Conservation (phyloP, 2,329 filamentous ascomycete species). For the Pseudogymnoascus sp. region DNA sequence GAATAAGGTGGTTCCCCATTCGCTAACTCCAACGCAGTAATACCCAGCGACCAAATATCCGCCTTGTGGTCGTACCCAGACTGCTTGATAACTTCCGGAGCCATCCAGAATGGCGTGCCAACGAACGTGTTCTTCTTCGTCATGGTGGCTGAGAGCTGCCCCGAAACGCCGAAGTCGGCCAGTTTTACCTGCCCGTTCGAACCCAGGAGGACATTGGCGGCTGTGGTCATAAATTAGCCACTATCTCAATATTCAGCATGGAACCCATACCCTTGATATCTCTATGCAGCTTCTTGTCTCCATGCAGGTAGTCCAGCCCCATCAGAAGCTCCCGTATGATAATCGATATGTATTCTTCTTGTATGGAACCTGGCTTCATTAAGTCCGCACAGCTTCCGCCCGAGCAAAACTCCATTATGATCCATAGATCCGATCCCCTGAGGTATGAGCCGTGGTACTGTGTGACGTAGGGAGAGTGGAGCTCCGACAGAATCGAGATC, state of each 20-base stretch:
- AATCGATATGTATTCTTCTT: slow-evolving; percentile 94
- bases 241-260: neutral
- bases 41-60: slow-evolving; percentile 94
- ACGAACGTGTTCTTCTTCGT: slow-evolving; percentile 99
- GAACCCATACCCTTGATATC: slow-evolving; percentile 81
- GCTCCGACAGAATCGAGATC: slow-evolving; percentile 91
- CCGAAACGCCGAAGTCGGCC: slow-evolving; percentile 94
- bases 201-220: slow-evolving; percentile 84
- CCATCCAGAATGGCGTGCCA: slow-evolving; percentile 99
- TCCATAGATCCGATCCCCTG: slow-evolving; percentile 95
- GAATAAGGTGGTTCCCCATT: slow-evolving; percentile 90
- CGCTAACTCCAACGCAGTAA: slow-evolving; percentile 86
- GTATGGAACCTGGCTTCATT: slow-evolving; percentile 85
- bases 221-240: slow-evolving; percentile 37
- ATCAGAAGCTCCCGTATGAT: slow-evolving; percentile 84
- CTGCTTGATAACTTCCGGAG: slow-evolving; percentile 96
- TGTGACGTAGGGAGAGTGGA: slow-evolving; percentile 93
- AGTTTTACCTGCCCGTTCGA: slow-evolving; percentile 93
- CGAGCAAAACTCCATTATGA: slow-evolving; percentile 98
- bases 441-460: slow-evolving; percentile 97
- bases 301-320: slow-evolving; percentile 86
- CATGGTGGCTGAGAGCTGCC: slow-evolving; percentile 94
- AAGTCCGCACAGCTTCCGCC: slow-evolving; percentile 93
- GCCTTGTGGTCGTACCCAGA: slow-evolving; percentile 97
- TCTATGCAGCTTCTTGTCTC: slow-evolving; percentile 90